Evolutionary conservation across 2,329 filamentous ascomycete species (phyloP), one percentile per base, ranked within the genome.

Genomic region (Diaporthe caulivora): DNA sequence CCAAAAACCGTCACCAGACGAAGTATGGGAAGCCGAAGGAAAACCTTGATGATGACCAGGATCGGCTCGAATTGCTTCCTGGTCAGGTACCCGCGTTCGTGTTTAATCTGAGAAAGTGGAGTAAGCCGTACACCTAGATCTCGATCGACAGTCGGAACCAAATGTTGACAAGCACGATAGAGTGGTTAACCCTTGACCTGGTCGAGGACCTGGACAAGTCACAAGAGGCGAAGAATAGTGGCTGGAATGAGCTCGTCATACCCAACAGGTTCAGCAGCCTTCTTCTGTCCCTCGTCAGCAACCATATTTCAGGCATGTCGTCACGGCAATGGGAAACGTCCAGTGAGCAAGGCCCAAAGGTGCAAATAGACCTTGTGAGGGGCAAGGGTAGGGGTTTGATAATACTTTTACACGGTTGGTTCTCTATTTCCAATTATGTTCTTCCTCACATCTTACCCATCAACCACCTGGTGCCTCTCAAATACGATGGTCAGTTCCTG

Each of bases 291-390:
- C 29, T 55, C 10, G 53, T 55, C 53, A 55, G 29, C 29, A 55
- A 55, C 29, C 53, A 55, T 9, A 55, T 55, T 9, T 55, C 53
- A 13, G 53, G n/a, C n/a, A 18, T 6, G 17, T 34, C 3, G 2
- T 18, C 29, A 34, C n/a, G 53, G 17, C 29, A 55, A 34, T 55
- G 53, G 53, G 53, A 37, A 9, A 10, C 26, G 3, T 21, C 53
- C 29, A 5, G 7, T 18, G 2, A 8, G 5, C 17, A 53, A 5
- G 44, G 8, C 7, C 17, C 62, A 0, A n/a, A 10, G 13, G 1
- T 40, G 10, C 74, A 24, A 70, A 73, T 70, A 24, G 68, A 70
- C 24, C 42, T 70, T 11, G 53, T 70, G 18, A n/a, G 55, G 42
- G 68, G 68, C 5, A 70, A 70, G 21, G 68, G 68, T 9, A n/a